Base-by-base conservation (phyloP, 1,284 basidiomycete genomes). In the Puccinia brachypodii region DNA sequence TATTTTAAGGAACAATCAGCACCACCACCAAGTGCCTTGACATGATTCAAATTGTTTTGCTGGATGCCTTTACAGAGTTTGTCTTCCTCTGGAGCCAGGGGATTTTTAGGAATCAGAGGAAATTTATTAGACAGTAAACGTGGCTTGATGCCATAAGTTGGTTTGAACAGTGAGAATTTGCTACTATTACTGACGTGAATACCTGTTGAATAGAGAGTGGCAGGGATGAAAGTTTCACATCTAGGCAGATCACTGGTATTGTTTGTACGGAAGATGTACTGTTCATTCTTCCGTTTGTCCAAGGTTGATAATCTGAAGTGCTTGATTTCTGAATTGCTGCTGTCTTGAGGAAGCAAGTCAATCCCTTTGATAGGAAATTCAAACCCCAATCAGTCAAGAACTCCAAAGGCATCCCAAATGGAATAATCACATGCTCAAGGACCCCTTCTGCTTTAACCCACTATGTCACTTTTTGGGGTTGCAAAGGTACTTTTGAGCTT, bases 341-440 rank as follows among this genome's bases (percentile, higher is more conserved):
- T 1, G 36, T 33, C 31, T 68, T 38, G 22, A 40, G 42, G 25
- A 68, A 68, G 3, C 36, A 22, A 1, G 4, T 33, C 13, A 68
- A 19, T 31, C 42, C 69, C 28, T 50, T 50, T 25, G 69, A 72
- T 1, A 72, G 69, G 40, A 72, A 72, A 9, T 72, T 72, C 22
- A 16, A 31, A 11, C 69, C 69, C n/a, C 69, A 4, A 50, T 72
- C 69, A 1, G 69, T 28, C 14, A 44, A 50, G 1, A 72, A 28
- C 19, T 66, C 62, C 3, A 36, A 66, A 9, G 60, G 60, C 13
- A 64, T 31, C n/a, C 60, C 60, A 64, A 25, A 64, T 11, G 33
- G n/a, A 22, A 33, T 28, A 3, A 66, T n/a, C 4, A 66, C 19
- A 6, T 66, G 31, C 19, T 19, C 40, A 8, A 66, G 19, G 31